Conservation (phyloP, 2,329 filamentous ascomycete species). For the Cercospora nicotianae region DNA sequence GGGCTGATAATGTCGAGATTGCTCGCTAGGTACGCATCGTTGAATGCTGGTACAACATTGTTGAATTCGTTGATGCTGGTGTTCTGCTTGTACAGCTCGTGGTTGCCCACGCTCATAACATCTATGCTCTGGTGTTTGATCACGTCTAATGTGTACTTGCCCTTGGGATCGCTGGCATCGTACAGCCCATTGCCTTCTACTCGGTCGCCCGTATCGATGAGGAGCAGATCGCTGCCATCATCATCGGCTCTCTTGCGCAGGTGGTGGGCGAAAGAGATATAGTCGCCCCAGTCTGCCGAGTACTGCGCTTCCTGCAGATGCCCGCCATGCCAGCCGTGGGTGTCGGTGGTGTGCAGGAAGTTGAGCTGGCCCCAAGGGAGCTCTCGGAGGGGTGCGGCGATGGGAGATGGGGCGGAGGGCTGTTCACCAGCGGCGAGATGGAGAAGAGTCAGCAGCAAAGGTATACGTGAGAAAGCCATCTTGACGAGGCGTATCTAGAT, state of each 20-base stretch:
- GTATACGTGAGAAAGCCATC: conserved; percentile 11
- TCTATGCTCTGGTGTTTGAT: conserved; percentile 81
- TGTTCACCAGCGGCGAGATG: conserved; percentile 55
- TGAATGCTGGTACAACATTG: conserved; percentile 79
- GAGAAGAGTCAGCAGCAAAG: conserved; percentile 28
- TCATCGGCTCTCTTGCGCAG: conserved; percentile 77
- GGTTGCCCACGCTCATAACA: conserved; percentile 83
- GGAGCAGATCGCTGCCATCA: conserved; percentile 76
- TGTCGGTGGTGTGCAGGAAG: conserved; percentile 89
- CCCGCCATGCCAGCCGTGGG: conserved; percentile 92
- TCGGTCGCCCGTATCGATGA: conserved; percentile 93
- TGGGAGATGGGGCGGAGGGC: conserved; percentile 74
- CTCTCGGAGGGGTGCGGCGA: conserved; percentile 77
- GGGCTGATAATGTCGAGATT: conserved; percentile 87
- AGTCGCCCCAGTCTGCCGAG: conserved; percentile 96
- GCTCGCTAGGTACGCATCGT: conserved; percentile 78
- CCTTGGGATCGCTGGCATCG: conserved; percentile 84
- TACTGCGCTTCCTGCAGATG: conserved; percentile 92
- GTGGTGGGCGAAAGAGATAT: conserved; percentile 85
- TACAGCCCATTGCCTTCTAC: conserved; percentile 95
- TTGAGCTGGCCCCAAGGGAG: conserved; percentile 93
- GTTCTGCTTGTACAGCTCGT: conserved; percentile 84
- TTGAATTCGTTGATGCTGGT: conserved; percentile 77
- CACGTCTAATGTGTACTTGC: conserved; percentile 84
- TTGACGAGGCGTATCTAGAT: not conserved